Percentiles rank a stretch among this genome's conserved stretches.
These are phyloP conservation scores for Paragyromitra xinjiangensis DNA, from an alignment of 495 filamentous ascomycete species.

Conservation along the genomic window DNA sequence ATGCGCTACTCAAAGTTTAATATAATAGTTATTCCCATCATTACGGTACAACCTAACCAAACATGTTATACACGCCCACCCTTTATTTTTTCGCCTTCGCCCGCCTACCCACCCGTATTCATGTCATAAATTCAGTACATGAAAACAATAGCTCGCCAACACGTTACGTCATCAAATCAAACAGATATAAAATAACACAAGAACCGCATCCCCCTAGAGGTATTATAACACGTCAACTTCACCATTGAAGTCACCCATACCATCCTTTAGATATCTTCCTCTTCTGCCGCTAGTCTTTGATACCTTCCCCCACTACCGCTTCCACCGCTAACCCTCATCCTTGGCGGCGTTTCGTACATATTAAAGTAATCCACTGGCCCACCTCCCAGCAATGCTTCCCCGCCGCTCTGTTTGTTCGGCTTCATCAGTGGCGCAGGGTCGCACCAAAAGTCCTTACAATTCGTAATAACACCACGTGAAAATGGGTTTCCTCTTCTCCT, in stretches of 20 bases:
- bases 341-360: conserved; percentile 83
- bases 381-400: conserved; percentile 78
- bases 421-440: conserved; percentile 82
- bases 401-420: conserved; percentile 71
- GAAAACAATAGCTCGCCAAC: conserved; percentile 20
- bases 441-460: conserved; percentile 97
- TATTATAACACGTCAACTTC: not conserved
- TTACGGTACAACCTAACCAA: conserved; percentile 13
- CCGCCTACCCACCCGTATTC: conserved; percentile 1
- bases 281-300: conserved; percentile 45
- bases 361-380: conserved; percentile 82
- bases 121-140: conserved; percentile 24
- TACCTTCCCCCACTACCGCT: conserved; percentile 43
- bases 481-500: conserved; percentile 78
- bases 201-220: not conserved
- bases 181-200: conserved; percentile 17
- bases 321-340: conserved; percentile 61
- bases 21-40: conserved; percentile 16
- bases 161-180: conserved; percentile 25
- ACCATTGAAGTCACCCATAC: not conserved
- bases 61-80: conserved; percentile 16
- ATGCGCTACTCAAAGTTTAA: not conserved
- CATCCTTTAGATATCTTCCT: conserved; percentile 36
- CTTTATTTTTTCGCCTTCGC: not conserved
- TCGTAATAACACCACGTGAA: conserved; percentile 78